A percentile compares a stretch with the other conserved stretches of the same genome.
Evolutionary conservation across 306 rosid genomes (phyloP).

Genomic region (Macrotyloma uniflorum): DNA sequence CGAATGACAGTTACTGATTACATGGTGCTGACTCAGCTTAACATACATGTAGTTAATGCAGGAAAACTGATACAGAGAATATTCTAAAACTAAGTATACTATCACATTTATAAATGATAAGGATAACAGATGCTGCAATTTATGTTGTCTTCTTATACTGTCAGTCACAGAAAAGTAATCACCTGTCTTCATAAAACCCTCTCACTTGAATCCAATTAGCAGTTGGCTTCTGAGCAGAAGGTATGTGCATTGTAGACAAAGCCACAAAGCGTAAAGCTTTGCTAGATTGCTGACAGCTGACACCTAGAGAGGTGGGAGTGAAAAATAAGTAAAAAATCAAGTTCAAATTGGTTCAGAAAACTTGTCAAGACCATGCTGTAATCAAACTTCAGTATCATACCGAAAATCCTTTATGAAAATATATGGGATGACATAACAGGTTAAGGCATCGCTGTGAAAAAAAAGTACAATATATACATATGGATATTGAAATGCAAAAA

Average conservation of each 20-base stretch:
- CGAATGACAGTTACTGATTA: not conserved
- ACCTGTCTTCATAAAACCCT: constrained; percentile 50
- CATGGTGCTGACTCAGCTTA: too few relatives aligned
- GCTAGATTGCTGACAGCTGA: constrained; percentile 39
- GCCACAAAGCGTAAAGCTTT: constrained; percentile 20
- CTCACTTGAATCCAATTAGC: constrained; percentile 27
- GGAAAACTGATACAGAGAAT: not conserved
- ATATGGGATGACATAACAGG: too few relatives aligned
- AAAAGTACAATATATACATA: too few relatives aligned
- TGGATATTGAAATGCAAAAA: too few relatives aligned
- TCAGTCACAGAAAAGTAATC: constrained; percentile 16
- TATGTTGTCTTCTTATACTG: not conserved
- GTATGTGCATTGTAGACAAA: constrained; percentile 22
- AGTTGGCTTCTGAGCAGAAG: constrained; percentile 33
- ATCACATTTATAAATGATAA: not conserved
- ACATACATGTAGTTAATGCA: not conserved
- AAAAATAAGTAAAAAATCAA: not conserved
- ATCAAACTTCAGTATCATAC: too few relatives aligned
- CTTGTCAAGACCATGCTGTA: too few relatives aligned
- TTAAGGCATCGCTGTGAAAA: too few relatives aligned
- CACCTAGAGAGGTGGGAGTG: constrained; percentile 34
- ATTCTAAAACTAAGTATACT: not conserved
- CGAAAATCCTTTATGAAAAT: too few relatives aligned
- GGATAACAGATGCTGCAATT: not conserved
- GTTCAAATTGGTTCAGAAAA: not conserved